Conservation (phyloP, 2,329 filamentous ascomycete species). For the Cryphonectria carpinicola region DNA sequence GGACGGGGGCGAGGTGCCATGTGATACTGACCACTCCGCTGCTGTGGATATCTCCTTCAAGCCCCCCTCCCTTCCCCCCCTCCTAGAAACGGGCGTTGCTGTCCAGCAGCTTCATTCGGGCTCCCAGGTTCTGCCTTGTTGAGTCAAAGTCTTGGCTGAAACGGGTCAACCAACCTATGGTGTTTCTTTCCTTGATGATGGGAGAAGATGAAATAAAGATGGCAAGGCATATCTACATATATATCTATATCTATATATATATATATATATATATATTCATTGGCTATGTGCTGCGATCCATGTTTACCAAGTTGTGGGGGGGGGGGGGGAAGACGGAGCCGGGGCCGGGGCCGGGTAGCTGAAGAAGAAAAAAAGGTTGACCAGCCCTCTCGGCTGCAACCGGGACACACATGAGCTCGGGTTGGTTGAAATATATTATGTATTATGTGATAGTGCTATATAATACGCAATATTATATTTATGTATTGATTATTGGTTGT, state of each 20-base stretch:
- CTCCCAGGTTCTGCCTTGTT: background rate
- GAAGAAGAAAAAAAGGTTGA: background rate
- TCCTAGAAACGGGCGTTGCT: background rate
- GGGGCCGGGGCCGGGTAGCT: background rate
- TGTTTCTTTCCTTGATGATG: background rate
- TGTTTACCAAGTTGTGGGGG: too few relatives aligned
- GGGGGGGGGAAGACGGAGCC: background rate
- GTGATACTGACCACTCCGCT: background rate
- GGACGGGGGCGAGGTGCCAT: constrained; percentile 10
- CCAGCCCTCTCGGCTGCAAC: constrained; percentile 1
- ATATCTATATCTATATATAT: background rate
- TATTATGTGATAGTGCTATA: background rate
- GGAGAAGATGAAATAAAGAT: background rate
- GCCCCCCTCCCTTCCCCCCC: background rate
- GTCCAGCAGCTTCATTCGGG: background rate
- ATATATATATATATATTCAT: background rate
- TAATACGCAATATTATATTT: background rate
- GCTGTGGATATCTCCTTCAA: background rate
- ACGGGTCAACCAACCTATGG: background rate
- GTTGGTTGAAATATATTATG: background rate
- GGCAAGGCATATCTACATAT: background rate
- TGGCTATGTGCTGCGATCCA: background rate
- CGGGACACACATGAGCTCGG: background rate
- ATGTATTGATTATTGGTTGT: background rate
- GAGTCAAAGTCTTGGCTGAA: background rate